phyloP scores from a whole-genome alignment of 345 rosid genomes.

The Bruguiera gymnorhiza region DNA sequence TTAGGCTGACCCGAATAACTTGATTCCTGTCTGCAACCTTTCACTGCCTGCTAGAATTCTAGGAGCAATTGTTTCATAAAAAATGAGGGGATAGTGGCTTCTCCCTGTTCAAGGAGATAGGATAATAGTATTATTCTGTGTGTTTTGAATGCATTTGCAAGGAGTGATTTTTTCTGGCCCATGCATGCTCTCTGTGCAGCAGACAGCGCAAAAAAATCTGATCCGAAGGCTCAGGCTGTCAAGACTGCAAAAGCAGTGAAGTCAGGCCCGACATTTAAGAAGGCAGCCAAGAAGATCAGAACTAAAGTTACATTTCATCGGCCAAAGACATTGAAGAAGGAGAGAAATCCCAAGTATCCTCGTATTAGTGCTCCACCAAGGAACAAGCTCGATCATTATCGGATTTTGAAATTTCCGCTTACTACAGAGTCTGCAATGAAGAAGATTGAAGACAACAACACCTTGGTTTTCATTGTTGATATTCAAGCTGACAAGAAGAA shows the following conservation, averaged over 20 bases:
- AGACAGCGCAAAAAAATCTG: conserved; percentile 56
- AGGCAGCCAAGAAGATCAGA: conserved; percentile 70
- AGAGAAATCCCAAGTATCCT: conserved; percentile 71
- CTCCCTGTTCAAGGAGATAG: too few relatives aligned
- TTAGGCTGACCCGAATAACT: background rate
- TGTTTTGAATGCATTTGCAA: too few relatives aligned
- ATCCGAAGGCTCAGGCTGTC: conserved; percentile 83
- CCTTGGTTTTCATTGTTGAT: conserved; percentile 93
- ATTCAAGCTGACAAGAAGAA: conserved; percentile 90
- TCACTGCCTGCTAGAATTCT: too few relatives aligned
- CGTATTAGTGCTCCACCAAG: conserved; percentile 81
- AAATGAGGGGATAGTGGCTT: too few relatives aligned
- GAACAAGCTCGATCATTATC: conserved; percentile 91
- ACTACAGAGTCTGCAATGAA: conserved; percentile 95
- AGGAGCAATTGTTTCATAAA: too few relatives aligned
- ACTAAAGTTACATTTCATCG: conserved; percentile 89
- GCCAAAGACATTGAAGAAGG: conserved; percentile 84
- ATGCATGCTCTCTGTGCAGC: conserved; percentile 22
- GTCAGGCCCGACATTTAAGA: conserved; percentile 74
- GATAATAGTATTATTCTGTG: too few relatives aligned
- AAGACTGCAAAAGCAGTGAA: conserved; percentile 87
- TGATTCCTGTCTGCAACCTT: background rate
- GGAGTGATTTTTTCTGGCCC: too few relatives aligned
- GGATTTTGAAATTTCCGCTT: conserved; percentile 84
- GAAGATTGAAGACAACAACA: conserved; percentile 93